A percentile compares a stretch with the other conserved stretches of the same genome.
Evolutionary conservation across 768 basidiomycete species (phyloP).

Genomic region (Leucogyrophana mollusca): DNA sequence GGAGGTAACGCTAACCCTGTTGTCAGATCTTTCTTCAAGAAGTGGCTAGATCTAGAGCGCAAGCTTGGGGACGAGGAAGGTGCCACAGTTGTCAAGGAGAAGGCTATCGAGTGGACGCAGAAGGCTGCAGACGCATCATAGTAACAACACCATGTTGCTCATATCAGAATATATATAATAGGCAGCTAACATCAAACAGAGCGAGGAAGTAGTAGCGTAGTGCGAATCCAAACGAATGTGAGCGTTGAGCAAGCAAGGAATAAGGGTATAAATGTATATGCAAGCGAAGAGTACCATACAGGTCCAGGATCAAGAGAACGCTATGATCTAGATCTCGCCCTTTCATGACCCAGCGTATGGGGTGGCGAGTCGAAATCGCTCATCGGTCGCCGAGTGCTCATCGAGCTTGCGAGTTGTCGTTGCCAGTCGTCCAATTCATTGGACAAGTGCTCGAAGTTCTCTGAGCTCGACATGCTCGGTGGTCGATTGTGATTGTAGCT

Average conservation of each 20-base stretch:
- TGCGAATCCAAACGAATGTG: slow-evolving; percentile 60
- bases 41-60: slow-evolving; percentile 89
- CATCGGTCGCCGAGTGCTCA: slow-evolving; percentile 68
- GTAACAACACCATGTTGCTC: slow-evolving; percentile 22
- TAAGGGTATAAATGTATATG: slow-evolving; percentile 37
- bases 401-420: slow-evolving; percentile 76
- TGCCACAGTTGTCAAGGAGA: slow-evolving; percentile 75
- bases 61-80: slow-evolving; percentile 87
- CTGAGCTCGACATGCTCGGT: slow-evolving; percentile 78
- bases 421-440: slow-evolving; percentile 87
- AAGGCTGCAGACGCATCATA: slow-evolving; percentile 37
- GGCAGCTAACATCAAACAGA: slow-evolving; percentile 30
- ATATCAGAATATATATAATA: slow-evolving; percentile 35
- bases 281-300: slow-evolving; percentile 19
- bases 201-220: slow-evolving; percentile 33
- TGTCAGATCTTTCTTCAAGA: slow-evolving; percentile 90
- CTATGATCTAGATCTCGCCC: slow-evolving; percentile 58
- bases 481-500: slow-evolving; percentile 62
- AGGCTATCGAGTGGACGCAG: slow-evolving; percentile 91
- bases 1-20: slow-evolving; percentile 13
- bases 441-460: slow-evolving; percentile 80
- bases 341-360: slow-evolving; percentile 46
- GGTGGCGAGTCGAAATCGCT: slow-evolving; percentile 70
- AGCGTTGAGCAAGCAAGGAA: slow-evolving; percentile 31
- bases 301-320: slow-evolving; percentile 11